Base-by-base conservation (phyloP, 345 rosid species). In the Theobroma cacao region DNA sequence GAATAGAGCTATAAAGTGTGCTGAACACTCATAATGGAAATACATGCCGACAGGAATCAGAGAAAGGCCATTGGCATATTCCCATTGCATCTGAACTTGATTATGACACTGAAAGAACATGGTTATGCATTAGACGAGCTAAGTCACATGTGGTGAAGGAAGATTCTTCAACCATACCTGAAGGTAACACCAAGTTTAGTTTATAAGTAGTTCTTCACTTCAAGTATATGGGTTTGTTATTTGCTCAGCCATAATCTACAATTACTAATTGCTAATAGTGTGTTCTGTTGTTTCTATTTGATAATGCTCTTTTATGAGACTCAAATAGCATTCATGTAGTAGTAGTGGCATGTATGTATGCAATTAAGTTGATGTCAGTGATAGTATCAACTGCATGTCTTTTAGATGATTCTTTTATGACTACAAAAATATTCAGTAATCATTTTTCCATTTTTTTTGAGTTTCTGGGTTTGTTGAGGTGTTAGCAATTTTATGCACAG, bases 61-160 rank as follows among this genome's bases (percentile, higher is more conserved):
- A 86, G 79, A 82, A 85, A 58, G 96, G 93, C 71, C 86, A 80
- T 75, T 91, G 96, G 96, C 96, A 90, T 79, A 83, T 90, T 79
- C 96, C 96, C 40, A 82, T 90, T 79, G 80, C 63, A 41, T 55
- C 80, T 1, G 89, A 79, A 75, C 75, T 83, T 5, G 90, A 80
- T 74, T 59, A 75, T 60, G 89, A 89, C 43, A 65, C 78, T 3
- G 89, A 84, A 70, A 78, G 89, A 68, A 75, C 48, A 24, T 89
- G 94, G 91, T 77, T 91, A 82, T 91, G 96, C 80, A 79, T 89
- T 75, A 85, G 80, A 28, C 88, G 89, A 64, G 77, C 82, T 14
- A 78, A 74, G 52, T 81, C 83, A 20, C 22, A 12, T 34, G 28
- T 18, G 22, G 47, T 59, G 66, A 45, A 13, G 72, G 55, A 81